Evolutionary conservation across 2,329 filamentous ascomycete species (phyloP), one percentile per base, ranked within the genome.

Genomic region (Neonectria sp.): DNA sequence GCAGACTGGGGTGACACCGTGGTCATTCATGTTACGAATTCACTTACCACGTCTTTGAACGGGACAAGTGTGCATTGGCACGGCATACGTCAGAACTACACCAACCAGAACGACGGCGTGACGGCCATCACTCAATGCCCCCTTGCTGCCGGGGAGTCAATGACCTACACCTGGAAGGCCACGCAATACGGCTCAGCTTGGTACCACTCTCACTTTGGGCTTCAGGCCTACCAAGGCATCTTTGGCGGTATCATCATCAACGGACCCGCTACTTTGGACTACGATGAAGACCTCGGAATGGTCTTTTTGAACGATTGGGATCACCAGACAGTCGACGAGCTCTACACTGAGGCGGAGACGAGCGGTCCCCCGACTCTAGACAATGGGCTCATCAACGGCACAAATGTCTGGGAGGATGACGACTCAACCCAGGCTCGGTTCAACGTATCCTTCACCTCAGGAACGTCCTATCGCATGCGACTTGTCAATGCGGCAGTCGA

Each of bases 51-150:
- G 51, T 79, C 79, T 79, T 58, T 73, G 9, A 91, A 92, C 68
- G 89, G 89, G 35, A 91, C 89, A 8, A 84, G 84, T 9, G 86
- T 91, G 21, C 90, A 92, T 74, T 92, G 85, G 80, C 90, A 92
- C 72, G 90, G 89, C 25, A 80, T 92, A 37, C 85, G 87, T 7
- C 88, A 92, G 73, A 81, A 85, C 67, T 80, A 84, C 73, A 87
- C 82, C 55, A 86, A 85, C 70, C 80, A 86, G 63, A 81, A 86
- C 58, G 90, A 92, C 70, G 90, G 90, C 60, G 88, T 90, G 4
- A 80, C 76, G 1, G 79, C 79, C 7, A 78, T 87, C 24, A 87
- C 83, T 0, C 82, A 88, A 69, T 88, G 86, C 63, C 85, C 86
- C 0, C 80, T 85, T 25, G 81, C 88, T 0, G 86, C 87, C 0